These are phyloP conservation scores for Rhytidhysteron rufulum DNA, from an alignment of 2,329 filamentous ascomycete species.

Conservation along the genomic window DNA sequence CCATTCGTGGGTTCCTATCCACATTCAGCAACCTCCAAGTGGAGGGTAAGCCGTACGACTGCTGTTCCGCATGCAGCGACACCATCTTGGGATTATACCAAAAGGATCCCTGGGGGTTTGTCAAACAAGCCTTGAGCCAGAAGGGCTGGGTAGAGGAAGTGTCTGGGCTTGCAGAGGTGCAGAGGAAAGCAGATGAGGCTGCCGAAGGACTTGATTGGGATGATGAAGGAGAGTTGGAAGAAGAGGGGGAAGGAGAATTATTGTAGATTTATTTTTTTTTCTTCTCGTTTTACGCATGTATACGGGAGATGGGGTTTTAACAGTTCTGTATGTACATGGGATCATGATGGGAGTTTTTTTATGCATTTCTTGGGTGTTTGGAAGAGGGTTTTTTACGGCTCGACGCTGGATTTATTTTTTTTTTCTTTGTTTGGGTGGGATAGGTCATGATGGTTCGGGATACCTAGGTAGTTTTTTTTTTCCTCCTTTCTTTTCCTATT, in stretches of 20 bases:
- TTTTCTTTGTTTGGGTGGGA: too few relatives aligned
- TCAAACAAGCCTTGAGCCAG: constrained; percentile 69
- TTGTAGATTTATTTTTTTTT: too few relatives aligned
- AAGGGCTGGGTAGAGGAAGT: constrained; percentile 76
- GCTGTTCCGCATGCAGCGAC: constrained; percentile 75
- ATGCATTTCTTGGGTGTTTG: too few relatives aligned
- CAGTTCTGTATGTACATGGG: too few relatives aligned
- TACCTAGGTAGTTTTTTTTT: too few relatives aligned
- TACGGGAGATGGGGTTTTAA: too few relatives aligned
- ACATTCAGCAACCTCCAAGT: constrained; percentile 72
- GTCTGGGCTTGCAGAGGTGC: constrained; percentile 68
- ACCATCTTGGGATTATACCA: constrained; percentile 66
- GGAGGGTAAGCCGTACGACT: constrained; percentile 70
- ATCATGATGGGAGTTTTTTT: too few relatives aligned
- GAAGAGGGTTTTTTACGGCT: too few relatives aligned
- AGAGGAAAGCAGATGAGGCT: constrained; percentile 46
- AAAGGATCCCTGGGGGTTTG: constrained; percentile 68
- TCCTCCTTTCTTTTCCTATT: too few relatives aligned
- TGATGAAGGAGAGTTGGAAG: constrained; percentile 40
- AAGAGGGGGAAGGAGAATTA: constrained; percentile 55
- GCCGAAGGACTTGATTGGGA: constrained; percentile 58
- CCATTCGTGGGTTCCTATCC: constrained; percentile 72
- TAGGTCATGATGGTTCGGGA: too few relatives aligned
- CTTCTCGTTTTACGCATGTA: too few relatives aligned
- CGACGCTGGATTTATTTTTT: too few relatives aligned